Base-by-base conservation (phyloP, 139 green algal species). In the Micractinium conductrix region DNA sequence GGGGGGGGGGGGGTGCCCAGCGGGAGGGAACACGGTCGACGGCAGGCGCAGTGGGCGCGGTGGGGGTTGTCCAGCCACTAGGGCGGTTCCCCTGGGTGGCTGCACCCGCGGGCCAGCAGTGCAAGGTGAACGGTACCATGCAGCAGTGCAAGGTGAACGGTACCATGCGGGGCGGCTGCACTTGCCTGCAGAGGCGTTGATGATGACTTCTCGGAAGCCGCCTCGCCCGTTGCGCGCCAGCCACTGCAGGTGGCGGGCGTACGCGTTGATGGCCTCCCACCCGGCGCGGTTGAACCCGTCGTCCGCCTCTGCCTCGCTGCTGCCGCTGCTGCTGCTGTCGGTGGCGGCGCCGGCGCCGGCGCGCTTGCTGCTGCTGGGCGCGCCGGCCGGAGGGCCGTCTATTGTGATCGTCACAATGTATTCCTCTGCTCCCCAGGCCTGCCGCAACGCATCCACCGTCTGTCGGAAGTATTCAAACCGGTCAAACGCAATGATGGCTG, bases 391-490 rank as follows among this genome's bases (percentile, higher is more conserved):
- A 2, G 58, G 38, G 1, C 76, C 76, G 76, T 82, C 76, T 17
- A 82, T 72, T 4, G 33, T 53, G 58, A 82, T 82, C 30, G 62
- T 30, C 10, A 82, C 37, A 30, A n/a, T n/a, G 19, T 82, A 82
- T 38, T 82, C 26, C 8, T 82, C 28, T 0, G 58, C 40, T 12
- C 76, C 76, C 76, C 76, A 82, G 10, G 76, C 76, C 76, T 71
- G 55, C 76, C 22, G 76, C 58, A 82, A 17, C 28, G 37, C 40
- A 17, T 72, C 40, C 9, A 82, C n/a, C n/a, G 72, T 58, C 22
- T 73, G 76, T 7, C 76, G 58, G 58, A 82, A 82, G 58, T 82
- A 82, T 14, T 72, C 26, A 22, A 73, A 82, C 10, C 76, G 76
- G 38, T 82, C 76, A 33, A 62, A 82, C 14, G 76, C 76, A 10